These are phyloP conservation scores for Ceratobasidium sp. DNA, from an alignment of 1,284 basidiomycete genomes.

Conservation along the genomic window DNA sequence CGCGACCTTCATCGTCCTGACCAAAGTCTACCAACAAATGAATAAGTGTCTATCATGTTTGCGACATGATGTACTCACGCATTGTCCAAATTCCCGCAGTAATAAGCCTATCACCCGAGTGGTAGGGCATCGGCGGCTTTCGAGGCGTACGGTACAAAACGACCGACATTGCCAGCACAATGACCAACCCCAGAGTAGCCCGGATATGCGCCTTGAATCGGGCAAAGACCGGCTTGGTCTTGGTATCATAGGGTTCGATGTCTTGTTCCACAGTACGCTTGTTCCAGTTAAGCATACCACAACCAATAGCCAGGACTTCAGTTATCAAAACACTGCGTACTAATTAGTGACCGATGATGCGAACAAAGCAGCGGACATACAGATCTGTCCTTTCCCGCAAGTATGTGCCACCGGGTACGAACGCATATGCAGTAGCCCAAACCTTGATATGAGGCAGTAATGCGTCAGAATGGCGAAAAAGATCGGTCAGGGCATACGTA, in stretches of 20 bases:
- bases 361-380: constrained; percentile 55
- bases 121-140: constrained; percentile 66
- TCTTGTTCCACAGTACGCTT: not conserved
- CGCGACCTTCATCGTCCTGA: constrained; percentile 82
- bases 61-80: constrained; percentile 56
- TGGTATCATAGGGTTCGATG: not conserved
- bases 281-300: constrained; percentile 23
- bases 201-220: constrained; percentile 33
- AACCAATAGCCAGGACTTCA: constrained; percentile 58
- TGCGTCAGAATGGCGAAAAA: not conserved
- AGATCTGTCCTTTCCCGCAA: constrained; percentile 85
- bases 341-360: not conserved
- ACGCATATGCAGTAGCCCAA: constrained; percentile 93
- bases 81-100: constrained; percentile 95
- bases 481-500: not conserved
- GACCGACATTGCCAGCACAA: constrained; percentile 63
- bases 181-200: constrained; percentile 58
- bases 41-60: not conserved
- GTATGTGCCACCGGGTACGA: constrained; percentile 84
- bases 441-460: constrained; percentile 49
- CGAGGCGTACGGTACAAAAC: constrained; percentile 65
- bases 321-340: constrained; percentile 61
- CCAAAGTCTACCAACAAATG: constrained; percentile 64
- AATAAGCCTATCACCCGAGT: constrained; percentile 73
- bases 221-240: not conserved